Conservation (phyloP, 2,329 filamentous ascomycete species). For the Cladophialophora bantiana region DNA sequence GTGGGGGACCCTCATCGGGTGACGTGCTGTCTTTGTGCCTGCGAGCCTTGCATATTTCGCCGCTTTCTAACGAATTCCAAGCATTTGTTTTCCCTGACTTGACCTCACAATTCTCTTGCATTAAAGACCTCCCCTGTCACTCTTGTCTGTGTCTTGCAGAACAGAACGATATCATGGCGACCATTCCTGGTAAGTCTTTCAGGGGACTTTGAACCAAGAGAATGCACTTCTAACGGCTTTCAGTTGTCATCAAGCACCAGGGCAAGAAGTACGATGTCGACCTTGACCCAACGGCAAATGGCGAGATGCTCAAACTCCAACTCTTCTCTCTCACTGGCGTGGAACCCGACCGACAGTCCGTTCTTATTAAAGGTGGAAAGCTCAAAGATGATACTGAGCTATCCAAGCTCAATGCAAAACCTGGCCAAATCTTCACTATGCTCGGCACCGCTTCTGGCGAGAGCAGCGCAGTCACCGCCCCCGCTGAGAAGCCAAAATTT, state of each 20-base stretch:
- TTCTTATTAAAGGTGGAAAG: constrained; percentile 90
- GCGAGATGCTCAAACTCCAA: constrained; percentile 94
- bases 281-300: constrained; percentile 80
- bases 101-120: not conserved
- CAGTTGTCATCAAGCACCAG: constrained; percentile 92
- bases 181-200: constrained; percentile 59
- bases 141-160: not conserved
- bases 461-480: constrained; percentile 64
- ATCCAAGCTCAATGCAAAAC: constrained; percentile 81
- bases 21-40: constrained; percentile 22
- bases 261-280: constrained; percentile 96
- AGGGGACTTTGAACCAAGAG: not conserved
- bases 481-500: constrained; percentile 80
- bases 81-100: constrained; percentile 17
- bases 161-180: constrained; percentile 56
- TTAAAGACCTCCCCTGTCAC: not conserved
- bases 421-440: constrained; percentile 91
- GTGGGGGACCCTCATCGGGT: not conserved
- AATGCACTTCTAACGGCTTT: constrained; percentile 26
- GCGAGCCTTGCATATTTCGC: constrained; percentile 25
- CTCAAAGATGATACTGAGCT: constrained; percentile 95
- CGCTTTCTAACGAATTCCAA: constrained; percentile 26
- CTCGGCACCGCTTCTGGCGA: constrained; percentile 79
- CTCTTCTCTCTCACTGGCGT: constrained; percentile 94
- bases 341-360: constrained; percentile 94